Base-by-base conservation (phyloP, 345 rosid genomes). In the Erysimum cheiranthoides region DNA sequence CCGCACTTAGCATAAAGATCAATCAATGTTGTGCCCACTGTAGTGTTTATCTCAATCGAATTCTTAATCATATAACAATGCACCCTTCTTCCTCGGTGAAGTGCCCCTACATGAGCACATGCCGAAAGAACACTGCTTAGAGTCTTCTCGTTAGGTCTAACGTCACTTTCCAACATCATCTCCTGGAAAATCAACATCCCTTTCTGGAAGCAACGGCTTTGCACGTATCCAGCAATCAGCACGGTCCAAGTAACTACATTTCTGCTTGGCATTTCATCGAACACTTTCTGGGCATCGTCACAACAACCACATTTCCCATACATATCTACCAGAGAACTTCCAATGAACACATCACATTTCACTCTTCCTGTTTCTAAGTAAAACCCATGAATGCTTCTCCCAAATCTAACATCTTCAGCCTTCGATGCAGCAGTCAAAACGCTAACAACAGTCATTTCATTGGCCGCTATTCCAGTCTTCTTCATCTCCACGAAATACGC, bases 171-270 rank as follows among this genome's bases (percentile, higher is more conserved):
- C 81, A 81, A 76, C 93, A 89, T 89, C 93, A 89, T 89, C 53
- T 86, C 86, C 45, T 67, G 75, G 60, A 89, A 86, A 80, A 88
- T 83, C 16, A 63, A 76, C 72, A 91, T 56, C 5, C 86, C 93
- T 57, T 76, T 79, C 2, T 68, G 43, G 47, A 78, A 86, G 39
- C 76, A 51, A 59, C 85, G 85, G 18, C 64, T 68, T 65, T 79
- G 83, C 73, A 84, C 82, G 57, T 73, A 91, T 10, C 91, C 93
- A 2, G 82, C 75, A 79, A 88, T 84, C 93, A 91, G 77, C 14
- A 87, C 81, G 34, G 91, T 89, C 95, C 95, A 91, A 52, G 90
- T 82, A 61, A 89, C 83, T 34, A 85, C 88, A 75, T 91, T 89
- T 66, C 76, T 86, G 4, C 36, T 60, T 1, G 84, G 79, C 91